These are phyloP conservation scores for Solanum raphanifolium DNA, from an alignment of 257 asterid species.

Conservation along the genomic window DNA sequence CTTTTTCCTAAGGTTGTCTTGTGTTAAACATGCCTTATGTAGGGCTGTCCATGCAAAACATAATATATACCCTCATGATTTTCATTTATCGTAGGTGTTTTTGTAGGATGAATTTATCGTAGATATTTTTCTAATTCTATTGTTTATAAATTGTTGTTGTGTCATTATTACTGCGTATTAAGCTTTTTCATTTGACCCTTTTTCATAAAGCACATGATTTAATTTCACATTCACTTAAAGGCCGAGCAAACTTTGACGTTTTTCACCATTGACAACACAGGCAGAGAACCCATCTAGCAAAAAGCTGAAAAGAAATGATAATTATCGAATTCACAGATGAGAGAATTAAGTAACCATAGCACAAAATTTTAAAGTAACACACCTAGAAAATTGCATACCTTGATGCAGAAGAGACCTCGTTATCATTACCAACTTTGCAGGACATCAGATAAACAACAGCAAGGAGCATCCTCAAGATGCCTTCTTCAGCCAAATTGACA, in stretches of 20 bases:
- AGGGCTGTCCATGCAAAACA: background rate
- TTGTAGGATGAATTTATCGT: background rate
- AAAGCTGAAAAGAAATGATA: background rate
- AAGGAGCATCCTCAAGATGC: slow-evolving; percentile 76
- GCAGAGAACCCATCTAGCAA: background rate
- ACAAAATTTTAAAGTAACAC: background rate
- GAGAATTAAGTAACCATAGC: background rate
- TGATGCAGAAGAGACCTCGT: slow-evolving; percentile 74
- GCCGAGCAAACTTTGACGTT: background rate
- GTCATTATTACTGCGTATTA: background rate
- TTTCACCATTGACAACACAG: background rate
- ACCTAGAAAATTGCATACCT: slow-evolving; percentile 42
- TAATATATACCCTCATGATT: background rate
- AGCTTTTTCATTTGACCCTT: background rate
- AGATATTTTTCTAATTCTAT: background rate
- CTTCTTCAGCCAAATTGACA: slow-evolving; percentile 78
- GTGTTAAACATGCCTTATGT: background rate
- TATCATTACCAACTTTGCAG: slow-evolving; percentile 53
- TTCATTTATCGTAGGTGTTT: background rate
- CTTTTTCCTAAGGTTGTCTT: background rate
- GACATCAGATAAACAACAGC: slow-evolving; percentile 73
- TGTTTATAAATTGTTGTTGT: background rate
- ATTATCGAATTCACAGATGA: background rate
- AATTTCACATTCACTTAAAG: background rate
- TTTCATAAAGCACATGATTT: background rate